Base-by-base conservation (phyloP, 441 rosid genomes). In the Biscutella laevigata region DNA sequence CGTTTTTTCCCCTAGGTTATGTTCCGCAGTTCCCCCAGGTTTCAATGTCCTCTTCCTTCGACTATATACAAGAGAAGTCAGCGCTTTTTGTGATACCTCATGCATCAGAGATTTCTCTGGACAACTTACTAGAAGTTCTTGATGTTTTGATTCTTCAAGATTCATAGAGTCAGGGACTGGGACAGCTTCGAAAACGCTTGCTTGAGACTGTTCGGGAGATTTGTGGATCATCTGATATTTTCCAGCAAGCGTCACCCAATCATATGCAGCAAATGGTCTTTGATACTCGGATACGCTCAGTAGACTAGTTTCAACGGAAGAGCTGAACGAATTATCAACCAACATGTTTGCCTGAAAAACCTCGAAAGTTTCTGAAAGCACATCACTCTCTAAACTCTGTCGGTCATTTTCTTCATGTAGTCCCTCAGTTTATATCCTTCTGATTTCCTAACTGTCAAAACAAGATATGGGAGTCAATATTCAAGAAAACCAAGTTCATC, bases 141-240 rank as follows among this genome's bases (percentile, higher is more conserved):
- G 66, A 34, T 34, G 50, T 62, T 62, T 56, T 49, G 66, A 62
- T 65, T 52, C 57, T 45, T 64, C 67, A 44, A 68, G 70, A 24
- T 52, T 54, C 71, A 63, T 55, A 27, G 61, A 68, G 48, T 58
- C 73, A 40, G 68, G 37, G 39, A 60, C 52, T 44, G 71, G 61
- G 62, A 46, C 56, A 60, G 53, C 67, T 56, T 72, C 69, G 61
- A 39, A 51, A 57, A 71, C 68, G 67, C 74, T 70, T 58, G 48
- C 40, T 19, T 45, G 53, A 57, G 71, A 73, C 33, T 56, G 69
- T 42, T 69, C 69, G 42, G 67, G 59, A 59, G 53, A 66, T 74
- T 71, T 72, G 38, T 62, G 71, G 71, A 65, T 76, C 84, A 82
- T 80, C 72, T 75, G 72, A 67, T 54, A 62, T 26, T 66, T 69